Evolutionary conservation across 2,329 filamentous ascomycete species (phyloP).

Genomic region (Talaromyces pinophilus): DNA sequence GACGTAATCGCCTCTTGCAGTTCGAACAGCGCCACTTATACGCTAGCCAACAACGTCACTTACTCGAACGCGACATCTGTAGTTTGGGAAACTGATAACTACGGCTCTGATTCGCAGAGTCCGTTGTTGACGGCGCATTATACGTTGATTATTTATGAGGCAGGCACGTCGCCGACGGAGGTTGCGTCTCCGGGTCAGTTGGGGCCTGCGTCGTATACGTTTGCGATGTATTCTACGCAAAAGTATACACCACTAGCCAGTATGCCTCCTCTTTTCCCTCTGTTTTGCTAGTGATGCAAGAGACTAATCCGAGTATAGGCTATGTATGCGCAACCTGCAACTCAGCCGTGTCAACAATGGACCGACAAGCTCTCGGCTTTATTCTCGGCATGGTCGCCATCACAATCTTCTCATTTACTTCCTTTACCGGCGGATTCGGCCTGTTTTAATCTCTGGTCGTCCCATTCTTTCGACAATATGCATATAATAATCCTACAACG

Average conservation of each 20-base stretch:
- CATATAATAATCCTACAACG: constrained; percentile 19
- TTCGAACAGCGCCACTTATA: constrained; percentile 61
- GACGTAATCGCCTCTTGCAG: constrained; percentile 65
- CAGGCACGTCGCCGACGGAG: constrained; percentile 54
- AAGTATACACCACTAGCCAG: constrained; percentile 52
- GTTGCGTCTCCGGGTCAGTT: constrained; percentile 58
- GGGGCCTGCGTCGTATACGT: constrained; percentile 54
- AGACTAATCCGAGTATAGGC: constrained; percentile 33
- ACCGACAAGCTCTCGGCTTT: constrained; percentile 58
- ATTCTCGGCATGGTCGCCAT: constrained; percentile 58
- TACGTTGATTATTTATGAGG: constrained; percentile 64
- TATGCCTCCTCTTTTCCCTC: constrained; percentile 36
- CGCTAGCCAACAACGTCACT: constrained; percentile 61
- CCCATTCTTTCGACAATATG: not conserved
- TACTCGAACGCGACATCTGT: constrained; percentile 55
- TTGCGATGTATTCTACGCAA: constrained; percentile 64
- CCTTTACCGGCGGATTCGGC: constrained; percentile 50
- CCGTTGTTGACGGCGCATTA: constrained; percentile 62
- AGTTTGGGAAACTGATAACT: constrained; percentile 62
- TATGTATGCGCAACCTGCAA: constrained; percentile 59
- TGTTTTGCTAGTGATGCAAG: not conserved
- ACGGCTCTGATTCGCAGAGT: constrained; percentile 51
- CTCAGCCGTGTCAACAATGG: constrained; percentile 53
- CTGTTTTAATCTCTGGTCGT: constrained; percentile 19
- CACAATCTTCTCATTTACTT: constrained; percentile 60